Evolutionary conservation across 2,329 filamentous ascomycete genomes (phyloP).

Genomic region (Achaetomium macrosporum): DNA sequence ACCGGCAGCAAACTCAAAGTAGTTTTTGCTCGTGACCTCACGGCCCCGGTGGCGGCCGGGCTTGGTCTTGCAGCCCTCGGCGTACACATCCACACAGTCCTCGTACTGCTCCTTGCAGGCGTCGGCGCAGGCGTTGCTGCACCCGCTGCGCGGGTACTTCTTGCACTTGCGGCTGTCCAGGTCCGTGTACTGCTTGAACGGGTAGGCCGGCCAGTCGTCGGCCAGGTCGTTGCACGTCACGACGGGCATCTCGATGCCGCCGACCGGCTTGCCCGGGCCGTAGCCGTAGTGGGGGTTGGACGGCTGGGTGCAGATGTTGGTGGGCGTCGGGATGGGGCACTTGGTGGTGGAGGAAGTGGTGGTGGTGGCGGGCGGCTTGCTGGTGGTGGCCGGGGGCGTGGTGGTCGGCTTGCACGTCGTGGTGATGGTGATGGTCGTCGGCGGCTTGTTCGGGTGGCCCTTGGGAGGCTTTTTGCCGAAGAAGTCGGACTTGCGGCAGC

Average conservation of each 20-base stretch:
- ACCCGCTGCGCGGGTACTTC: conserved; percentile 36
- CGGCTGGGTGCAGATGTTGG: conserved; percentile 50
- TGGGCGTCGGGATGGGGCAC: conserved; percentile 41
- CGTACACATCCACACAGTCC: conserved; percentile 44
- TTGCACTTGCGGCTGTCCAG: conserved; percentile 39
- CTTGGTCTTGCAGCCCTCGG: conserved; percentile 39
- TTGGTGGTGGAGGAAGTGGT: conserved; percentile 26
- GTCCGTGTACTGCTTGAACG: conserved; percentile 49
- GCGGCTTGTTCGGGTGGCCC: conserved; percentile 28
- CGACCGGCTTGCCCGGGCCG: conserved; percentile 54
- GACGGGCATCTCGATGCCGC: conserved; percentile 46
- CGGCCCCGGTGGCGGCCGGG: conserved; percentile 12
- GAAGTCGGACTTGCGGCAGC: conserved; percentile 38
- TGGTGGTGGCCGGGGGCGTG: conserved; percentile 23
- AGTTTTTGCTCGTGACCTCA: background rate
- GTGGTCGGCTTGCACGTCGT: conserved; percentile 21
- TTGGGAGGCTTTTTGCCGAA: conserved; percentile 37
- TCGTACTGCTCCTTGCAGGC: conserved; percentile 50
- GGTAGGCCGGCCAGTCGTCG: conserved; percentile 36
- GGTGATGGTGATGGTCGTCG: conserved; percentile 16
- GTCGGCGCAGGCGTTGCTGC: conserved; percentile 41
- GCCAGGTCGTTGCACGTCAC: conserved; percentile 50
- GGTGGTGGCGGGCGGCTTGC: conserved; percentile 23
- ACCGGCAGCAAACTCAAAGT: conserved; percentile 13
- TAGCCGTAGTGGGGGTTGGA: conserved; percentile 57